Evolutionary conservation across 1,139 yeast species (phyloP), one percentile per base, ranked within the genome.

Genomic region (Taphrina flavorubra): DNA sequence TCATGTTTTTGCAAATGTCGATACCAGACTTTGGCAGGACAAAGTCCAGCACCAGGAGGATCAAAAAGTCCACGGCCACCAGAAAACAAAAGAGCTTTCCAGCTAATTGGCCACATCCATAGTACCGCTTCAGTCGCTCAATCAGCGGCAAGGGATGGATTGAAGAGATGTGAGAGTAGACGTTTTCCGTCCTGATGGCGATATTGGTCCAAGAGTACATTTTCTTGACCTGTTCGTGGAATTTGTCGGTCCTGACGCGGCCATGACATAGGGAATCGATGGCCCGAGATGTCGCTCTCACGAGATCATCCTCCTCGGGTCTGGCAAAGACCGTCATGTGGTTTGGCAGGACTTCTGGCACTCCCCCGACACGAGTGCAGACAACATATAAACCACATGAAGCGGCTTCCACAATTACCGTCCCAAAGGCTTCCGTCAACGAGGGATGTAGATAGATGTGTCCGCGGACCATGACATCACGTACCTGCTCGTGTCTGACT

Each of bases 341-440:
- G 37, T 84, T 83, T 0, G 99, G 99, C 55, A 95, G 79, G 3
- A 95, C 99, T 75, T 95, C 99, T 0, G 98, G 98, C 56, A 94
- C 92, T 3, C 99, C 99, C 1, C 99, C 99, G 0, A 95, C 99
- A 71, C 87, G 87, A 0, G 99, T 95, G 0, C 98, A 92, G 0
- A 95, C 99, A 1, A 95, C 97, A 44, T 90, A 83, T 49, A 95
- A 78, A 0, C 98, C 98, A 80, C 99, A 94, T 0, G 97, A 89
- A 0, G 98, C 99, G 0, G 99, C 99, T 76, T 95, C 99, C 0
- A 95, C 97, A 31, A 95, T 81, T 0, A 92, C 99, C 0, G 99
- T 94, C 0, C 99, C 99, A 79, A 95, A 95, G 0, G 99, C 99
- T 77, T 95, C 99, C 0, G 99, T 95, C 46, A 95, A 81, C 1